Percentiles rank a stretch among this genome's conserved stretches.
phyloP scores from a whole-genome alignment of 116 monocot genomes.

The Phalaenopsis hybrid region DNA sequence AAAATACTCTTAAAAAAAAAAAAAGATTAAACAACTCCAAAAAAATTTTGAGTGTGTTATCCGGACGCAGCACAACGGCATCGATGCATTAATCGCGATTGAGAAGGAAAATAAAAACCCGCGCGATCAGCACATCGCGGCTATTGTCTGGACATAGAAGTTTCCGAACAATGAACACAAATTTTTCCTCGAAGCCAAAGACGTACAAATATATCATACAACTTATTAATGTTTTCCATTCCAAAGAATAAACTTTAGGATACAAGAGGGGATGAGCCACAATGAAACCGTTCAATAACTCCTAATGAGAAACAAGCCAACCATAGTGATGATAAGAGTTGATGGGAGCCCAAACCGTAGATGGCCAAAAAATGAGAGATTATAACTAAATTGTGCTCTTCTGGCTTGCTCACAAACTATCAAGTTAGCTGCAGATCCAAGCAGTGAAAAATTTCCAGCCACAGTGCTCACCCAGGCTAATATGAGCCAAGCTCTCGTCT shows the following conservation, averaged over 20 bases:
- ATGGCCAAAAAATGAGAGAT: constrained; percentile 59
- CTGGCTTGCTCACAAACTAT: constrained; percentile 79
- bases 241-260: background rate
- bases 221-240: too few relatives aligned
- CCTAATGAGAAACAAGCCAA: constrained; percentile 52
- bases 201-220: too few relatives aligned
- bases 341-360: constrained; percentile 61
- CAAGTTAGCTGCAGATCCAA: constrained; percentile 81
- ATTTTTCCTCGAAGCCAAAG: too few relatives aligned
- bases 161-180: too few relatives aligned
- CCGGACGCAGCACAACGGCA: too few relatives aligned
- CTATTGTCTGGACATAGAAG: too few relatives aligned
- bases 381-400: constrained; percentile 32
- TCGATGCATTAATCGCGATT: too few relatives aligned
- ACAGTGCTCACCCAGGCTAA: constrained; percentile 81
- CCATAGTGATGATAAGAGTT: constrained; percentile 44
- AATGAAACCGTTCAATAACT: constrained; percentile 4
- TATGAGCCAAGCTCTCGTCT: constrained; percentile 59
- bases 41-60: too few relatives aligned
- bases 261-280: background rate
- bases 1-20: too few relatives aligned
- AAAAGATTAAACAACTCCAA: too few relatives aligned
- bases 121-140: too few relatives aligned
- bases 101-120: too few relatives aligned
- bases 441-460: constrained; percentile 61